These are phyloP conservation scores for Zygoascus hellenicus DNA, from an alignment of 1,139 yeast genomes.

Conservation along the genomic window DNA sequence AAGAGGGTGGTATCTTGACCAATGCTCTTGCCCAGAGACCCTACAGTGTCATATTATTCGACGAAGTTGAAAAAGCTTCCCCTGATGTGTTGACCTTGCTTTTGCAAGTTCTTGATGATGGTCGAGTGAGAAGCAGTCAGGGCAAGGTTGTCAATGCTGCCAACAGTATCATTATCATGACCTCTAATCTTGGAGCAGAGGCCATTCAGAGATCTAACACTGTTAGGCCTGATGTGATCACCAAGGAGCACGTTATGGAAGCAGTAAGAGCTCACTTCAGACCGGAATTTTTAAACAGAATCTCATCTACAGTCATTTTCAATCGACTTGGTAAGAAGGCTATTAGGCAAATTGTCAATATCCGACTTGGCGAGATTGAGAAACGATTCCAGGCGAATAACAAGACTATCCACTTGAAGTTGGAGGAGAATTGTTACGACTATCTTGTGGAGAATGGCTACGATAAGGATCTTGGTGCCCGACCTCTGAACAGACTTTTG, in stretches of 20 bases:
- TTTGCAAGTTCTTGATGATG: constrained; percentile 91
- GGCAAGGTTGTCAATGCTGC: constrained; percentile 93
- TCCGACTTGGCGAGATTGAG: constrained; percentile 79
- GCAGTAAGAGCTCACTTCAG: constrained; percentile 89
- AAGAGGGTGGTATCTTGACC: constrained; percentile 94
- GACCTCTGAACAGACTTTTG: constrained; percentile 92
- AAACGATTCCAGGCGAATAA: constrained; percentile 78
- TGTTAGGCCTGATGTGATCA: constrained; percentile 47
- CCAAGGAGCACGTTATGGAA: constrained; percentile 74
- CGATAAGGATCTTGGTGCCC: constrained; percentile 90
- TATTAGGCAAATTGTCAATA: constrained; percentile 82
- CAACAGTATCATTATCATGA: constrained; percentile 89
- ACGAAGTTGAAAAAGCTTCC: constrained; percentile 98
- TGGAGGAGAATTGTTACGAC: constrained; percentile 69
- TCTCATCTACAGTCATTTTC: constrained; percentile 85
- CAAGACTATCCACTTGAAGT: constrained; percentile 62
- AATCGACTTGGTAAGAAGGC: constrained; percentile 89
- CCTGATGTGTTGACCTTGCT: constrained; percentile 93
- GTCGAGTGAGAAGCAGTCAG: constrained; percentile 88
- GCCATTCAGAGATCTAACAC: constrained; percentile 68
- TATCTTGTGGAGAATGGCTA: constrained; percentile 74
- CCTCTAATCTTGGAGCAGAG: constrained; percentile 95
- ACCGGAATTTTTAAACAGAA: constrained; percentile 96
- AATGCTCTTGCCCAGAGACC: constrained; percentile 89
- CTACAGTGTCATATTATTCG: constrained; percentile 88